Evolutionary conservation across 1,284 basidiomycete species (phyloP).

Genomic region (Ceratobasidium sp.): DNA sequence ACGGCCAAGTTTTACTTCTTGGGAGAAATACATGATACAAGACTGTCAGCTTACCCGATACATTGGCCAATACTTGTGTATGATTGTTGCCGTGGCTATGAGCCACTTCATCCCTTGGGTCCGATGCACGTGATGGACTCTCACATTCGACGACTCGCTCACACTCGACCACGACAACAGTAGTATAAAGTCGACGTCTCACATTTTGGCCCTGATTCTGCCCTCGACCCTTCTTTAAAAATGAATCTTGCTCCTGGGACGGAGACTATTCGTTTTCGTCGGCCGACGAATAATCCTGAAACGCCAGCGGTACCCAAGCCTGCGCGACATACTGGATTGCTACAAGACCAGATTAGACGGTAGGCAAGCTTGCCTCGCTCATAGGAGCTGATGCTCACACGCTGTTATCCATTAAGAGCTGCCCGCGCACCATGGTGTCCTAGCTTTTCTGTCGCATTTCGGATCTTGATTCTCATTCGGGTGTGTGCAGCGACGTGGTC

Average conservation of each 20-base stretch:
- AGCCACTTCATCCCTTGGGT: conserved; percentile 12
- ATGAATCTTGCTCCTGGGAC: conserved; percentile 45
- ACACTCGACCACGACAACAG: conserved; percentile 8
- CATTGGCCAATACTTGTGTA: too few species aligned
- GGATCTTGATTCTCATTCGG: conserved; percentile 86
- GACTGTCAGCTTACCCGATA: too few species aligned
- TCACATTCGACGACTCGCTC: conserved; percentile 6
- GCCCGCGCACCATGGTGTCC: conserved; percentile 86
- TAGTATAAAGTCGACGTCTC: conserved; percentile 16
- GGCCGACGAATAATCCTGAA: conserved; percentile 18
- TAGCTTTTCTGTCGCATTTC: conserved; percentile 83
- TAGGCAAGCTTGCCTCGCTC: conserved; percentile 52
- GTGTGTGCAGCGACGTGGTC: conserved; percentile 94
- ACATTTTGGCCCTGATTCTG: background rate
- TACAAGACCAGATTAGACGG: conserved; percentile 84
- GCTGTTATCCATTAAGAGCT: conserved; percentile 61
- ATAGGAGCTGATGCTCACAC: background rate
- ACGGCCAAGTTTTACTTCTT: conserved; percentile 69
- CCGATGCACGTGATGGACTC: conserved; percentile 18
- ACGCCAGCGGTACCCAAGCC: conserved; percentile 36
- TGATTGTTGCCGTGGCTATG: background rate
- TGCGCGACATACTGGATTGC: conserved; percentile 56
- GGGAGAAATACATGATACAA: too few species aligned
- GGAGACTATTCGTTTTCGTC: conserved; percentile 44
- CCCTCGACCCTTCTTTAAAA: background rate